Conservation (phyloP, 1,284 basidiomycete species). For the Puccinia polysora region DNA sequence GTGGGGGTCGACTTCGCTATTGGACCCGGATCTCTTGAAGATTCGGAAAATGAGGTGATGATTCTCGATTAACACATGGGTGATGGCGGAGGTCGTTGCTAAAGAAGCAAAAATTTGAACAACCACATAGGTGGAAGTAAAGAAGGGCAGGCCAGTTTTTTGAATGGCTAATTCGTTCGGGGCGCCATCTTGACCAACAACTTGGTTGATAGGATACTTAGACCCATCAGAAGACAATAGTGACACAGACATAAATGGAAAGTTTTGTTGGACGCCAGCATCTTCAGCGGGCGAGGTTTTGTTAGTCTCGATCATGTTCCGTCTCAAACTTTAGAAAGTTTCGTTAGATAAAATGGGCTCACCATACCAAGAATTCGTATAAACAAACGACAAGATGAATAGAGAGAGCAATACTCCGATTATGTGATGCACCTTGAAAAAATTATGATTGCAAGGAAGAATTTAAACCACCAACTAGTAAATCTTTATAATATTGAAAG, state of each 20-base stretch:
- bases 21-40: not conserved
- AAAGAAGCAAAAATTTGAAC: slow-evolving; percentile 17
- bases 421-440: slow-evolving; percentile 22
- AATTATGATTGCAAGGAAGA: too few relatives aligned
- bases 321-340: too few relatives aligned
- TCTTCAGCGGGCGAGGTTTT: too few relatives aligned
- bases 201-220: slow-evolving; percentile 18
- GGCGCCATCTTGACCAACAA: slow-evolving; percentile 18
- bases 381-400: slow-evolving; percentile 17
- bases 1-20: slow-evolving; percentile 15
- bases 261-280: slow-evolving; percentile 16
- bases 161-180: slow-evolving; percentile 8
- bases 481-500: not conserved
- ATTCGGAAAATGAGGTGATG: not conserved
- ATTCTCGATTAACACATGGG: slow-evolving; percentile 17
- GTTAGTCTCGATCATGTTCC: too few relatives aligned
- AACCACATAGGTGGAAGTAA: slow-evolving; percentile 7
- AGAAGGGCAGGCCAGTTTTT: slow-evolving; percentile 13
- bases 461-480: too few relatives aligned
- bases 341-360: not conserved
- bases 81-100: not conserved
- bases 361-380: slow-evolving; percentile 34
- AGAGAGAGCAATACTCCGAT: slow-evolving; percentile 10
- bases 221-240: slow-evolving; percentile 2
- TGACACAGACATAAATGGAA: slow-evolving; percentile 26